phyloP scores from a whole-genome alignment of 1,284 basidiomycete genomes.

The Exobasidium rhododendri region DNA sequence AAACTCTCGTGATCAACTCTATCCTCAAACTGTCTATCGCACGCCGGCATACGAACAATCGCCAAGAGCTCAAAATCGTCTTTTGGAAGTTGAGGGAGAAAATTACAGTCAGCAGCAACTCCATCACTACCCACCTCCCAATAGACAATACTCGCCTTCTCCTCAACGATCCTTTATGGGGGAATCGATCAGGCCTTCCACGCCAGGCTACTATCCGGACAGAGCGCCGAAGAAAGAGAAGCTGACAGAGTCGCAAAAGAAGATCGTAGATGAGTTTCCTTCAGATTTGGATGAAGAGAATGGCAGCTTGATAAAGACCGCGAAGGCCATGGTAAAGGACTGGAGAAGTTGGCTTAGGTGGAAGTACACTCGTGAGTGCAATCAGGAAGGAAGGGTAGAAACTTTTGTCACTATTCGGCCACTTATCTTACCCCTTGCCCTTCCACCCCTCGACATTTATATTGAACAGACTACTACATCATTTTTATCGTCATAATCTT shows the following conservation, averaged over 20 bases:
- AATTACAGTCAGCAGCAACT: not conserved
- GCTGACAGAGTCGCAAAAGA: conserved; percentile 32
- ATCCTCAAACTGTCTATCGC: too few relatives aligned
- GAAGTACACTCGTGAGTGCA: conserved; percentile 35
- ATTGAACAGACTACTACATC: conserved; percentile 61
- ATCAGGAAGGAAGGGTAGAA: too few relatives aligned
- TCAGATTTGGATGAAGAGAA: conserved; percentile 42
- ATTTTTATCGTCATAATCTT: conserved; percentile 55
- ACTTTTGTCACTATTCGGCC: not conserved
- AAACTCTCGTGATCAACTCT: too few relatives aligned
- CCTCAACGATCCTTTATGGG: not conserved
- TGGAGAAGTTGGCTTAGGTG: conserved; percentile 38
- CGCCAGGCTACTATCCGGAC: conserved; percentile 25
- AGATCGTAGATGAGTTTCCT: conserved; percentile 43
- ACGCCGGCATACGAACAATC: not conserved
- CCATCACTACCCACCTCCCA: not conserved
- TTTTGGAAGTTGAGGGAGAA: not conserved
- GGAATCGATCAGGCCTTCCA: conserved; percentile 3
- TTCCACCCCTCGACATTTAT: conserved; percentile 52
- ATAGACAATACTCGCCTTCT: conserved; percentile 5
- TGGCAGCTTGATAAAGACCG: conserved; percentile 23
- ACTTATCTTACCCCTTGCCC: not conserved
- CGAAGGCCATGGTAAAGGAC: conserved; percentile 23
- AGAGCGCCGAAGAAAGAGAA: conserved; percentile 24
- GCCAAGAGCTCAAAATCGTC: not conserved